Conservation (phyloP, 2,329 filamentous ascomycete genomes). For the Endocalyx cinctus region DNA sequence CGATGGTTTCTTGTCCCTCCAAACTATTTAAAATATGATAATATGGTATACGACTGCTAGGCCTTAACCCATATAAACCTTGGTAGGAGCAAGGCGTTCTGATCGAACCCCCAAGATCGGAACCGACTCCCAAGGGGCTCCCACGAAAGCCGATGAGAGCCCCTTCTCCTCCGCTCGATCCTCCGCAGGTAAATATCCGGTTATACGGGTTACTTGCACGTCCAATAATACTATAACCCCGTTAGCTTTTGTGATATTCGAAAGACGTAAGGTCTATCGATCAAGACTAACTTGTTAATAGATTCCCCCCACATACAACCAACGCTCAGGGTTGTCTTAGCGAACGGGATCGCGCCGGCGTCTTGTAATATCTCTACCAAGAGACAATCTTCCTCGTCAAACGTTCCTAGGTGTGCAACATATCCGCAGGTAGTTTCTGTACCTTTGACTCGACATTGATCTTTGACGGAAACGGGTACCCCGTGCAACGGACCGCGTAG, state of each 20-base stretch:
- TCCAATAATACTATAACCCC: background rate
- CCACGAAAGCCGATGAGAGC: slow-evolving; percentile 3
- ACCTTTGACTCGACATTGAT: slow-evolving; percentile 1
- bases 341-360: slow-evolving; percentile 1
- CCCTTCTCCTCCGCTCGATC: slow-evolving; percentile 2
- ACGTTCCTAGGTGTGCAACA: slow-evolving; percentile 1
- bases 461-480: slow-evolving; percentile 1
- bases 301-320: slow-evolving; percentile 2
- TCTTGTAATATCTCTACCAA: background rate
- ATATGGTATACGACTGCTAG: slow-evolving; percentile 1
- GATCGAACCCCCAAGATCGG: slow-evolving; percentile 2
- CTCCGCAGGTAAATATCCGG: slow-evolving; percentile 2
- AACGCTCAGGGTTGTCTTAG: slow-evolving; percentile 2
- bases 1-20: slow-evolving; percentile 2
- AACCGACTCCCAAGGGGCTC: slow-evolving; percentile 1
- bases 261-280: background rate
- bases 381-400: slow-evolving; percentile 1
- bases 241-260: background rate
- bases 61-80: background rate
- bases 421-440: slow-evolving; percentile 2
- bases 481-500: slow-evolving; percentile 1
- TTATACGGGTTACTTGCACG: slow-evolving; percentile 1
- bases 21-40: slow-evolving; percentile 2
- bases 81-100: background rate
- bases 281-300: background rate